A percentile compares a stretch with the other conserved stretches of the same genome.
These are phyloP conservation scores for Paramecium pentaurelia DNA, from an alignment of 73 alveolate genomes.

Conservation along the genomic window DNA sequence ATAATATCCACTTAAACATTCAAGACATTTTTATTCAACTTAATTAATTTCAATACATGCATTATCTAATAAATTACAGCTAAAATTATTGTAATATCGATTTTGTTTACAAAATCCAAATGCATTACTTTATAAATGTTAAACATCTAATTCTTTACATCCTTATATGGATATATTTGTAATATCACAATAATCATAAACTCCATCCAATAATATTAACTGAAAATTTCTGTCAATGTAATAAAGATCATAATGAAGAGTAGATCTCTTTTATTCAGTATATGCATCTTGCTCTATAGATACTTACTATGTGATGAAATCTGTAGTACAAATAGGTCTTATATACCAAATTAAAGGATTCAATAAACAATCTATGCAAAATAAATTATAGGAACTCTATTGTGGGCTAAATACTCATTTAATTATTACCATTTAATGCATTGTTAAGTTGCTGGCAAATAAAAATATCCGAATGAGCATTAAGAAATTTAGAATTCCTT, in stretches of 20 bases:
- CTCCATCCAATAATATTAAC: not conserved
- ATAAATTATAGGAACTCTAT: not conserved
- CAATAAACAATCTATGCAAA: not conserved
- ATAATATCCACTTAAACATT: not conserved
- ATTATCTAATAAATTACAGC: not conserved
- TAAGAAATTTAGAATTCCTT: not conserved
- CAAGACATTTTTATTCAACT: not conserved
- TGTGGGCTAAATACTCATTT: not conserved
- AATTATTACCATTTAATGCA: not conserved
- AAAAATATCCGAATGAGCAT: not conserved
- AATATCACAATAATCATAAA: not conserved
- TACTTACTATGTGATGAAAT: not conserved
- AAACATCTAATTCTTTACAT: not conserved
- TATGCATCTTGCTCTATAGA: not conserved
- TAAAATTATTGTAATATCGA: not conserved
- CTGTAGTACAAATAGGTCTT: not conserved
- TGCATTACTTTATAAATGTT: not conserved
- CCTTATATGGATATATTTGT: no score
- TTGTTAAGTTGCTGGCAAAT: not conserved
- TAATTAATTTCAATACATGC: not conserved
- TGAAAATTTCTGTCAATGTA: not conserved
- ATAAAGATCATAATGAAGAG: not conserved
- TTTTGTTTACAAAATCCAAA: not conserved
- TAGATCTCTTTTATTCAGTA: not conserved
- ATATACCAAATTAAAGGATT: not conserved